Evolutionary conservation across 1,284 basidiomycete genomes (phyloP), one percentile per base, ranked within the genome.

Genomic region (Tetrapyrgos nigripes): DNA sequence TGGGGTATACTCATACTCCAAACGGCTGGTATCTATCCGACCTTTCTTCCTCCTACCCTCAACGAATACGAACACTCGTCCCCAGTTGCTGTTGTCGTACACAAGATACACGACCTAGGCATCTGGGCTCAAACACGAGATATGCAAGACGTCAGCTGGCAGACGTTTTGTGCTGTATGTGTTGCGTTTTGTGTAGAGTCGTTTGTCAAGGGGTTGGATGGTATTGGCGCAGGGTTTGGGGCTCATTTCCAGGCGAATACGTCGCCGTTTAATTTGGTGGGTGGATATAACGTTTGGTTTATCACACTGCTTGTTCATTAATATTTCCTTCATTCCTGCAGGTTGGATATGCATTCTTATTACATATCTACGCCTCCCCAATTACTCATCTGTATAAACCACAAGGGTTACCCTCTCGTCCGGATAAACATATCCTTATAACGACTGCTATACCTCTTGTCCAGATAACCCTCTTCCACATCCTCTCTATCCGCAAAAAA

Each of bases 271-370:
- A 88, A 88, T 64, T 67, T 91, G 64, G 88, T 91, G 64, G 51
- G 83, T 74, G 57, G 59, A 53, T 43, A 57, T 21, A 33, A 28
- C 24, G 19, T 21, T 62, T n/a, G 49, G 27, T 29, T 33, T 24
- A 47, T 49, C 29, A 35, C 10, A 47, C 44, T 40, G 28, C 54
- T 43, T 26, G n/a, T n/a, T 17, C 8, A 40, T 40, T 43, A 35
- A 47, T 23, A n/a, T 55, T 57, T 35, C 24, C 33, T 17, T 26
- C 24, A 40, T 46, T 53, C 21, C 23, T 37, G 3, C 57, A 91
- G 89, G 84, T 90, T 62, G 87, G 88, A 33, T 92, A 91, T 64
- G 84, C 88, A 0, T 91, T 91, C 71, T 76, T 89, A 43, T 71
- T 92, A 17, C 87, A 91, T 63, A 81, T 90, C 8, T 91, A 91